A percentile compares a stretch with the other conserved stretches of the same genome.
Evolutionary conservation across 73 alveolate genomes (phyloP).

Genomic region (Stentor roeselii): DNA sequence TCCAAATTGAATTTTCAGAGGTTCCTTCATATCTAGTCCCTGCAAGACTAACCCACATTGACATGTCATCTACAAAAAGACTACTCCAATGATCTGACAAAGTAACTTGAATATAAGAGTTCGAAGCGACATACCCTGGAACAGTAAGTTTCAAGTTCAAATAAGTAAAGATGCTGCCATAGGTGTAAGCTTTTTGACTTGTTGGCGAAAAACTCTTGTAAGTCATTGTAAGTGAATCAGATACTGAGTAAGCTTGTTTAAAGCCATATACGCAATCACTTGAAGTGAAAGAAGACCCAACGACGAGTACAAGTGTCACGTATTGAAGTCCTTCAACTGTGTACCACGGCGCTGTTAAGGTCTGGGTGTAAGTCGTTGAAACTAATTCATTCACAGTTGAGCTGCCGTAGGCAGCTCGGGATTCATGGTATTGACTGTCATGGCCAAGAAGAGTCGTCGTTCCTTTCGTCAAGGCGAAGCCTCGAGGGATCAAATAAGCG

Average conservation of each 20-base stretch:
- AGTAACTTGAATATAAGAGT: background rate
- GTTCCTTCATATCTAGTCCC: background rate
- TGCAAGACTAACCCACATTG: background rate
- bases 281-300: background rate
- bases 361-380: too few species aligned
- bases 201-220: background rate
- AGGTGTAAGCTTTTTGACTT: background rate
- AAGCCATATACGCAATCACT: background rate
- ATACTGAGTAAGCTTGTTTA: background rate
- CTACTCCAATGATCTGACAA: too few species aligned
- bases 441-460: too few species aligned
- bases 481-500: too few species aligned
- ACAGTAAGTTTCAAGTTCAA: background rate
- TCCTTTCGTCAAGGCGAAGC: too few species aligned
- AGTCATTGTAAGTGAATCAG: background rate
- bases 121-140: background rate
- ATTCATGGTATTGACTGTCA: too few species aligned
- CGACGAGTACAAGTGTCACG: background rate
- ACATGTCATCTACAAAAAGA: background rate
- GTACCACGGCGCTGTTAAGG: too few species aligned
- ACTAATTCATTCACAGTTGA: too few species aligned
- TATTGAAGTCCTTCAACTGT: background rate
- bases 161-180: background rate
- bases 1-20: background rate
- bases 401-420: too few species aligned